Evolutionary conservation across 2,329 filamentous ascomycete species (phyloP), one percentile per base, ranked within the genome.

Genomic region (Aschersonia sp.): DNA sequence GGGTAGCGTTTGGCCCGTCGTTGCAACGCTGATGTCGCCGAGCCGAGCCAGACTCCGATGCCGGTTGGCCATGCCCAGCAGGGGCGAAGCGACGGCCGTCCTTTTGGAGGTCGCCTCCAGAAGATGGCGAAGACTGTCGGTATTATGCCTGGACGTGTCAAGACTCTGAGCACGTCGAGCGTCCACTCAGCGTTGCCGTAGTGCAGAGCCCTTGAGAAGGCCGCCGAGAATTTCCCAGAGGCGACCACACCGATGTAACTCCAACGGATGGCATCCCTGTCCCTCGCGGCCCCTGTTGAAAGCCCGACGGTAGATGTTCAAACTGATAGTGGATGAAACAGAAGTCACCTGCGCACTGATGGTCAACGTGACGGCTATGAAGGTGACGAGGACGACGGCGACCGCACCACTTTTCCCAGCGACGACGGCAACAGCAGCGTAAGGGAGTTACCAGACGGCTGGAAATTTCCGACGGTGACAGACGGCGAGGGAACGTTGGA

Each of bases 281-380:
- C 72, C 0, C 64, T 67, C 0, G 73, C 73, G 0, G 50, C 50
- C 3, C 58, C 35, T 61, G 47, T 74, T 73, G 51, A 74, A 61
- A 51, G 76, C 75, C 12, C 67, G 66, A 0, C 71, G 63, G 53
- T 75, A 76, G 1, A 76, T 70, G 43, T 76, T 73, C 46, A 75
- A 77, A 44, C 66, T 71, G 45, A 76, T 67, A 46, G 76, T 75
- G 0, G 71, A 74, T 4, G 69, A 72, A 2, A 74, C 71, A 1
- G 73, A 71, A 45, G 76, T 74, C 1, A 75, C 66, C 43, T 75
- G 71, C 0, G 73, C 71, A 0, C 69, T 72, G 2, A 73, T 64
- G 0, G 71, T 75, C 0, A 69, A 74, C 1, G 82, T 85, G n/a
- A 85, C 80, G 2, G 83, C 84, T 82, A 87, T 86, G 67, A 87